Percentiles rank a stretch among this genome's conserved stretches.
Evolutionary conservation across 768 basidiomycete genomes (phyloP).

Genomic region (Phlegmacium glaucopus): DNA sequence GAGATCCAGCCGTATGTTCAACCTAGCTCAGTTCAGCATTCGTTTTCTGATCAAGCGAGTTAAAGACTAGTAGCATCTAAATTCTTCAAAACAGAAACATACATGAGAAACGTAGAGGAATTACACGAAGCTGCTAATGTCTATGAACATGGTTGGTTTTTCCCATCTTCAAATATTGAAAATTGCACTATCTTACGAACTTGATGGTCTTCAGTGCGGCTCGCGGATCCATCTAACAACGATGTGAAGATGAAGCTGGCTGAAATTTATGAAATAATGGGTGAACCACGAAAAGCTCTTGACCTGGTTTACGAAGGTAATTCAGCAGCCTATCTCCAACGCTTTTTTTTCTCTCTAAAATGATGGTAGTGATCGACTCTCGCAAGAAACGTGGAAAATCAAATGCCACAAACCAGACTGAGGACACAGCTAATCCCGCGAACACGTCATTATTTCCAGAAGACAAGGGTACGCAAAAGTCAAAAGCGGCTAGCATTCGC

Average conservation of each 20-base stretch:
- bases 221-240: constrained; percentile 68
- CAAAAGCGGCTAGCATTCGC: constrained; percentile 32
- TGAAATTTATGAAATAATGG: constrained; percentile 82
- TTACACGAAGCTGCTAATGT: constrained; percentile 76
- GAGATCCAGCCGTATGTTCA: constrained; percentile 61
- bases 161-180: background rate
- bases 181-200: background rate
- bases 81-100: constrained; percentile 77
- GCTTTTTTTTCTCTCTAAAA: background rate
- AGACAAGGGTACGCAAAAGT: constrained; percentile 35
- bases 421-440: constrained; percentile 12
- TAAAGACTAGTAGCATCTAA: constrained; percentile 70
- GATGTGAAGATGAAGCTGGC: constrained; percentile 91
- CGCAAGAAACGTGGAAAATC: constrained; percentile 45
- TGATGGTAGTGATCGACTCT: constrained; percentile 51
- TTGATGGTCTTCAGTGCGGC: constrained; percentile 48
- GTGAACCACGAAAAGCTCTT: constrained; percentile 77
- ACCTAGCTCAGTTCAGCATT: background rate
- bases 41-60: background rate
- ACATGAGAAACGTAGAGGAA: constrained; percentile 74
- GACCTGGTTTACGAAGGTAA: constrained; percentile 82
- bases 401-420: constrained; percentile 5
- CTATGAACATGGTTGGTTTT: constrained; percentile 71
- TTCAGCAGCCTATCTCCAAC: constrained; percentile 2
- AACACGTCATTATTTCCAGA: constrained; percentile 64